Evolutionary conservation across 202 grass and related monocot species (phyloP).

Genomic region (Setaria italica): DNA sequence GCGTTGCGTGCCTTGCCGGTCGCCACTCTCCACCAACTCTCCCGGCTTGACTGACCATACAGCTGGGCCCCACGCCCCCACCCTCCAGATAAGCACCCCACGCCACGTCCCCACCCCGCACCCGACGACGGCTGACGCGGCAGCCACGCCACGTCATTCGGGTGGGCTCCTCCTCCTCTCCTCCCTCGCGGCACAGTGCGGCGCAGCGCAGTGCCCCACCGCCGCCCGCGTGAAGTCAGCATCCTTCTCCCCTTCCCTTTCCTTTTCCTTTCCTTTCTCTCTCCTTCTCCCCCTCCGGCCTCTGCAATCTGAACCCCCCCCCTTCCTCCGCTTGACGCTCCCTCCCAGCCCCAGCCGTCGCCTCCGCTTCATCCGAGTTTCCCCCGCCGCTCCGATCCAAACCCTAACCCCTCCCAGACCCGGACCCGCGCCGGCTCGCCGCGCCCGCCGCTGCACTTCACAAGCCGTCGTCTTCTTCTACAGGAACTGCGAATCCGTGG

Average conservation of each 20-base stretch:
- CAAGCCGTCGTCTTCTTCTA: too few species aligned
- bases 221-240: constrained; percentile 17
- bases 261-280: not conserved
- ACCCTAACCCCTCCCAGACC: not conserved
- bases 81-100: not conserved
- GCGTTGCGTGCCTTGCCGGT: not conserved
- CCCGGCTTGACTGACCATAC: not conserved
- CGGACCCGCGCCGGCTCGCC: too few species aligned
- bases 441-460: too few species aligned
- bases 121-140: not conserved
- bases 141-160: not conserved
- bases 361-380: not conserved
- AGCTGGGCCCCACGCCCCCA: not conserved
- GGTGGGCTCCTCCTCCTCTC: too few species aligned
- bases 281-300: too few species aligned
- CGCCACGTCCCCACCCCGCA: not conserved
- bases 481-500: too few species aligned
- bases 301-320: not conserved
- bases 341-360: not conserved
- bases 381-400: not conserved
- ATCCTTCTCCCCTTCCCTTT: not conserved
- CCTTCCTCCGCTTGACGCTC: not conserved
- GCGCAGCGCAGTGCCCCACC: not conserved
- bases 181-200: too few species aligned
- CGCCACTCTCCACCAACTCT: not conserved